Percentiles rank a stretch among this genome's conserved stretches.
These are phyloP conservation scores for Cubamyces lactineus DNA, from an alignment of 768 basidiomycete species.

Conservation along the genomic window DNA sequence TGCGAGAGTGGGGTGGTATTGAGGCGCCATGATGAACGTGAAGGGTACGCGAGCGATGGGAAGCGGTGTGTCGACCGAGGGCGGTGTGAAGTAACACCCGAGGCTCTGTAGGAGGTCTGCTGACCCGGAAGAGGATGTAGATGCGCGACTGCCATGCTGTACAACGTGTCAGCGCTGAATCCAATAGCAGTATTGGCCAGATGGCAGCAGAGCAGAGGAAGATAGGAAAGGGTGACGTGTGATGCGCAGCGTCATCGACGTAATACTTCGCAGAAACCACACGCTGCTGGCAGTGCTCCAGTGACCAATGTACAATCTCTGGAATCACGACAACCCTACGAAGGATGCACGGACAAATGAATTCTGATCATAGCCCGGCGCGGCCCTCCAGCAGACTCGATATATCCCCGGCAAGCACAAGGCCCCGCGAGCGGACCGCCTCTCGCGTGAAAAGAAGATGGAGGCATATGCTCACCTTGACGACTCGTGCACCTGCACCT, in stretches of 20 bases:
- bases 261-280: no score
- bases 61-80: constrained; percentile 57
- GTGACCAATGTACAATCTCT: no score
- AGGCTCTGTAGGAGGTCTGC: constrained; percentile 90
- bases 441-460: not conserved
- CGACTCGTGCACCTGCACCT: constrained; percentile 89
- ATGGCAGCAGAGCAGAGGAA: no score
- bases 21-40: constrained; percentile 90
- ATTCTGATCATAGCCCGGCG: no score
- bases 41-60: constrained; percentile 75
- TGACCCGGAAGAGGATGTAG: constrained; percentile 92
- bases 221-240: no score
- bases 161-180: not conserved
- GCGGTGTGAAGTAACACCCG: constrained; percentile 72
- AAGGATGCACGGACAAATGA: no score
- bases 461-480: constrained; percentile 64
- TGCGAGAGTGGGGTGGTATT: constrained; percentile 89
- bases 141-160: constrained; percentile 89
- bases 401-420: not conserved
- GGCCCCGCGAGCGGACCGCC: not conserved
- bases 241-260: no score
- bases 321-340: no score
- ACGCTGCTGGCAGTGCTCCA: not conserved
- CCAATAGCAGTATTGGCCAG: not conserved
- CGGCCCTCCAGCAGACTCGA: no score